Percentiles rank a stretch among this genome's conserved stretches.
Evolutionary conservation across 441 rosid genomes (phyloP).

Genomic region (Gossypium trilobum): DNA sequence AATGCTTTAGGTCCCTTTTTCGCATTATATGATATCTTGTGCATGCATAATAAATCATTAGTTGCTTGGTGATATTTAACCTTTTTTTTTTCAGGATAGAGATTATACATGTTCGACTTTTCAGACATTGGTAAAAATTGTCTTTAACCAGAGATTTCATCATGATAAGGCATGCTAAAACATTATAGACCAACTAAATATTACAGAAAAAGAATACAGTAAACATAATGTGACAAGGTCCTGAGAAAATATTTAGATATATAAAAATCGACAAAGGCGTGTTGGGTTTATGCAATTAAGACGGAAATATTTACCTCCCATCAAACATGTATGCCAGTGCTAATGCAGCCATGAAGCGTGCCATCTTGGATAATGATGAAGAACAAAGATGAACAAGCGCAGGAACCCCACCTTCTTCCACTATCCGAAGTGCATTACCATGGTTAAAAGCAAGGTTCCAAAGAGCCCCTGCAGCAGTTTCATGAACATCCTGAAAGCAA

Average conservation of each 20-base stretch:
- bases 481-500: slow-evolving; percentile 81
- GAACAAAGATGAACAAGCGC: slow-evolving; percentile 86
- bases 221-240: background rate
- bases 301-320: slow-evolving; percentile 49
- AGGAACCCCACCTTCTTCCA: slow-evolving; percentile 92
- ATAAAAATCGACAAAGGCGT: background rate
- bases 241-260: background rate
- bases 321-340: slow-evolving; percentile 96
- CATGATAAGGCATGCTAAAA: background rate
- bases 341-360: slow-evolving; percentile 93
- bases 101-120: background rate
- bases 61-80: background rate
- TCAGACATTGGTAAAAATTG: background rate
- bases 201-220: background rate
- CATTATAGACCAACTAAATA: background rate
- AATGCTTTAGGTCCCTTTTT: background rate
- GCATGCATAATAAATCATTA: background rate
- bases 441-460: slow-evolving; percentile 95
- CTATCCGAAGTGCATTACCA: slow-evolving; percentile 84
- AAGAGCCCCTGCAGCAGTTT: slow-evolving; percentile 96
- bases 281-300: background rate
- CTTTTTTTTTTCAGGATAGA: background rate
- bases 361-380: slow-evolving; percentile 86
- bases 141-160: background rate
- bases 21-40: background rate